A percentile compares a stretch with the other conserved stretches of the same genome.
These are phyloP conservation scores for Fusarium penzigii DNA, from an alignment of 2,329 filamentous ascomycete genomes.

Conservation along the genomic window DNA sequence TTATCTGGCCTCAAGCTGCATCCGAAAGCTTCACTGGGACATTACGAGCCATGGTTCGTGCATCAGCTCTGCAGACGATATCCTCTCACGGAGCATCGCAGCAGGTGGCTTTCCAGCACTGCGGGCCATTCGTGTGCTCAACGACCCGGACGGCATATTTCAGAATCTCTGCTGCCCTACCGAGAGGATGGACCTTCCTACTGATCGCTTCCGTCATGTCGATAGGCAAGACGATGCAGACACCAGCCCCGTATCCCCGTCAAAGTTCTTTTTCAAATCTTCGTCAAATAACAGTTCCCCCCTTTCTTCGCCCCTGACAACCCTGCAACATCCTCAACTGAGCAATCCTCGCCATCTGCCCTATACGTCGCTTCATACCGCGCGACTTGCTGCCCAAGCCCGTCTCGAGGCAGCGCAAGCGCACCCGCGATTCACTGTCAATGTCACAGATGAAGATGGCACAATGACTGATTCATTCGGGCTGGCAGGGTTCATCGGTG, in stretches of 20 bases:
- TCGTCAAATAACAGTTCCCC: slow-evolving; percentile 35
- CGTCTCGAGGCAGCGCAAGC: slow-evolving; percentile 61
- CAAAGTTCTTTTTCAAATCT: slow-evolving; percentile 34
- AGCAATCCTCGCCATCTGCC: slow-evolving; percentile 23
- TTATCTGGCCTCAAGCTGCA: slow-evolving; percentile 57
- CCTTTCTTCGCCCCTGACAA: slow-evolving; percentile 24
- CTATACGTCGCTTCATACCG: slow-evolving; percentile 48
- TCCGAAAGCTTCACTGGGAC: slow-evolving; percentile 64
- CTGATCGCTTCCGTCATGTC: slow-evolving; percentile 45
- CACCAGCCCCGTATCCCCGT: slow-evolving; percentile 27
- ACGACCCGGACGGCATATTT: slow-evolving; percentile 68
- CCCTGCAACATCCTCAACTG: slow-evolving; percentile 8
- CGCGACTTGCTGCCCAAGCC: slow-evolving; percentile 65
- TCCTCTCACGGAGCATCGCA: slow-evolving; percentile 64
- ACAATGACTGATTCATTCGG: slow-evolving; percentile 52
- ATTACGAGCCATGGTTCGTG: slow-evolving; percentile 52
- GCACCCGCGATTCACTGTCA: slow-evolving; percentile 57
- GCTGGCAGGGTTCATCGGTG: slow-evolving; percentile 64
- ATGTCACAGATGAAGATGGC: slow-evolving; percentile 57
- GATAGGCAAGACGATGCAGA: slow-evolving; percentile 16
- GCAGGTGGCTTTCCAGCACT: slow-evolving; percentile 65
- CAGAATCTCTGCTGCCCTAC: slow-evolving; percentile 68
- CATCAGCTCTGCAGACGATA: slow-evolving; percentile 55
- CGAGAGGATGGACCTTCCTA: slow-evolving; percentile 52
- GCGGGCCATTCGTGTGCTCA: slow-evolving; percentile 60